Conservation (phyloP, 2,329 filamentous ascomycete genomes). For the Tolypocladium amazonense region DNA sequence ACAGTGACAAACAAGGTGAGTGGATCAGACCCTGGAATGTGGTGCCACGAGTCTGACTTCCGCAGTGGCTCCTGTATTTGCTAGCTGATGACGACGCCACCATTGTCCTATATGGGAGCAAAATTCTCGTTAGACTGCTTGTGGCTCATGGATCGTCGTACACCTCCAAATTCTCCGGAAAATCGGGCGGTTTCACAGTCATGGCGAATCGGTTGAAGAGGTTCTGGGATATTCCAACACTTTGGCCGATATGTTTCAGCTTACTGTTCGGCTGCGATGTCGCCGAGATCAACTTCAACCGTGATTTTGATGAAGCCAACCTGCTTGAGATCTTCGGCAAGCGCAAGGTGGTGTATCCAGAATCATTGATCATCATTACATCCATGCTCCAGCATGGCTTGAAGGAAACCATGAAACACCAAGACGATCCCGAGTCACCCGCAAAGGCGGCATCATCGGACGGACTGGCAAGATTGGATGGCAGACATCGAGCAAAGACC, state of each 20-base stretch:
- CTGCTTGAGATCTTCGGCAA: slow-evolving; percentile 65
- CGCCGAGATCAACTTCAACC: slow-evolving; percentile 60
- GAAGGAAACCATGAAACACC: slow-evolving; percentile 54
- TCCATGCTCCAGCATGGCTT: slow-evolving; percentile 82
- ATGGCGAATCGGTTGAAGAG: slow-evolving; percentile 71
- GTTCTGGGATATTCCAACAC: slow-evolving; percentile 77
- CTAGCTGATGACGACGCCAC: slow-evolving; percentile 78
- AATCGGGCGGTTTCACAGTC: slow-evolving; percentile 79
- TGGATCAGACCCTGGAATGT: neutral
- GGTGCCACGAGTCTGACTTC: slow-evolving; percentile 6
- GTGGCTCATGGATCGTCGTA: slow-evolving; percentile 75
- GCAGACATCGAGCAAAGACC: slow-evolving; percentile 40
- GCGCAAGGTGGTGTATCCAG: slow-evolving; percentile 60
- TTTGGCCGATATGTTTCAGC: slow-evolving; percentile 84
- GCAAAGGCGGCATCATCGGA: slow-evolving; percentile 7
- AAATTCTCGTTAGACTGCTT: slow-evolving; percentile 74
- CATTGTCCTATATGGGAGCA: slow-evolving; percentile 69
- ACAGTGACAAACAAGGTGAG: slow-evolving; percentile 88
- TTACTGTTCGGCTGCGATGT: slow-evolving; percentile 82
- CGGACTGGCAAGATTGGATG: slow-evolving; percentile 6
- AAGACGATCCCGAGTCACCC: slow-evolving; percentile 49
- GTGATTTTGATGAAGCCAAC: slow-evolving; percentile 62
- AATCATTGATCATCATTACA: slow-evolving; percentile 68
- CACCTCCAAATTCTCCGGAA: slow-evolving; percentile 70
- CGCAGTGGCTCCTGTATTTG: slow-evolving; percentile 80